These are phyloP conservation scores for Xylaria sp. DNA, from an alignment of 2,329 filamentous ascomycete genomes.

Conservation along the genomic window DNA sequence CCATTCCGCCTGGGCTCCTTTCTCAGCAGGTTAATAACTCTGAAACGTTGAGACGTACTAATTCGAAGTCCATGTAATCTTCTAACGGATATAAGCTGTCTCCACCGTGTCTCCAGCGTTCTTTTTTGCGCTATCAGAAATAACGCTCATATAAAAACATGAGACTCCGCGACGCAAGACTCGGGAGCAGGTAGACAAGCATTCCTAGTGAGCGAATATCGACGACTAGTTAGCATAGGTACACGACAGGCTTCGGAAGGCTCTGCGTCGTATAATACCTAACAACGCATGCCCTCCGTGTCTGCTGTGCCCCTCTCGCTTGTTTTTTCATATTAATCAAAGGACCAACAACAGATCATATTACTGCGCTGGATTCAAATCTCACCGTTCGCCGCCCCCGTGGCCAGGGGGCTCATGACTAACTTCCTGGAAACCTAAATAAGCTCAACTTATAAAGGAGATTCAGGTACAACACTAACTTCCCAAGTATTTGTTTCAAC, in stretches of 20 bases:
- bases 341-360: neutral
- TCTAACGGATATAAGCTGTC: constrained; percentile 2
- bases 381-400: neutral
- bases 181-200: constrained; percentile 1
- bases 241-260: neutral
- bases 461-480: neutral
- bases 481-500: constrained; percentile 20
- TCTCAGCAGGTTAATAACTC: constrained; percentile 22
- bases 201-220: neutral
- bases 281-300: no score
- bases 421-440: neutral
- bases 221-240: neutral
- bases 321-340: constrained; percentile 14
- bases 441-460: neutral
- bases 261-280: neutral
- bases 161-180: neutral
- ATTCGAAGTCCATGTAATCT: neutral
- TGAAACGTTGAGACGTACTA: constrained; percentile 32
- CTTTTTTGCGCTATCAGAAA: neutral
- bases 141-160: constrained; percentile 5
- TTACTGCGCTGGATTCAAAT: neutral
- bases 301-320: no score
- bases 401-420: neutral
- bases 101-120: constrained; percentile 4
- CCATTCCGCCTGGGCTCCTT: constrained; percentile 11